These are phyloP conservation scores for Podospora australis DNA, from an alignment of 495 filamentous ascomycete species.

Conservation along the genomic window DNA sequence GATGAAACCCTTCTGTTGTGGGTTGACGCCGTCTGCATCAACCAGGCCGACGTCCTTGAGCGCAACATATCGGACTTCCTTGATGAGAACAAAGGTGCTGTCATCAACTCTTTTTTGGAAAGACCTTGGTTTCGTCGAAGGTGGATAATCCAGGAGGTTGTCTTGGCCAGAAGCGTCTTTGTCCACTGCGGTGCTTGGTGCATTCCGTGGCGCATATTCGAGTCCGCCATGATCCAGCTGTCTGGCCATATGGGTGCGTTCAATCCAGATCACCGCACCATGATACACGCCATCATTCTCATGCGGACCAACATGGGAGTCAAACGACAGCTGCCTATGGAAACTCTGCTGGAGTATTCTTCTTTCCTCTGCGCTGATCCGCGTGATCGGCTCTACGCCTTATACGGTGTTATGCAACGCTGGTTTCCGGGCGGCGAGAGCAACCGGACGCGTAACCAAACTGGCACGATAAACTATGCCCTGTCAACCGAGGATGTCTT, in stretches of 20 bases:
- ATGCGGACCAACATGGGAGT: background rate
- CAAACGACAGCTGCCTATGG: background rate
- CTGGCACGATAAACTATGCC: background rate
- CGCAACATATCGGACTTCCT: background rate
- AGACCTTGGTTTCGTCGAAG: background rate
- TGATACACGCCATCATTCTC: too few relatives aligned
- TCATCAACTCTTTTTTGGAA: background rate
- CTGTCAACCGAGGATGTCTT: background rate
- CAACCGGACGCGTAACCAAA: background rate
- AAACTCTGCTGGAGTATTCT: slow-evolving; percentile 3
- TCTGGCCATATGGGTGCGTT: background rate
- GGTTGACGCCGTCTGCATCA: slow-evolving; percentile 22
- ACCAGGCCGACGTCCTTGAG: slow-evolving; percentile 15
- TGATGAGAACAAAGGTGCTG: background rate
- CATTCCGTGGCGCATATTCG: slow-evolving; percentile 1
- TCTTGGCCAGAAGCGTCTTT: background rate
- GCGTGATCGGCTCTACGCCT: slow-evolving; percentile 7
- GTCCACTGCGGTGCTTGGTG: slow-evolving; percentile 3
- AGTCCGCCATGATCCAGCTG: background rate
- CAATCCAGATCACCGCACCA: background rate
- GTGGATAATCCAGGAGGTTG: background rate
- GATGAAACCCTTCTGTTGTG: slow-evolving; percentile 6
- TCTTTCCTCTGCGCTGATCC: slow-evolving; percentile 8
- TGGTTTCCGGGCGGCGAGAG: slow-evolving; percentile 1
- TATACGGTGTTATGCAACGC: slow-evolving; percentile 8